These are phyloP conservation scores for Debaryomyces castellii DNA, from an alignment of 805 yeast species.

Conservation along the genomic window DNA sequence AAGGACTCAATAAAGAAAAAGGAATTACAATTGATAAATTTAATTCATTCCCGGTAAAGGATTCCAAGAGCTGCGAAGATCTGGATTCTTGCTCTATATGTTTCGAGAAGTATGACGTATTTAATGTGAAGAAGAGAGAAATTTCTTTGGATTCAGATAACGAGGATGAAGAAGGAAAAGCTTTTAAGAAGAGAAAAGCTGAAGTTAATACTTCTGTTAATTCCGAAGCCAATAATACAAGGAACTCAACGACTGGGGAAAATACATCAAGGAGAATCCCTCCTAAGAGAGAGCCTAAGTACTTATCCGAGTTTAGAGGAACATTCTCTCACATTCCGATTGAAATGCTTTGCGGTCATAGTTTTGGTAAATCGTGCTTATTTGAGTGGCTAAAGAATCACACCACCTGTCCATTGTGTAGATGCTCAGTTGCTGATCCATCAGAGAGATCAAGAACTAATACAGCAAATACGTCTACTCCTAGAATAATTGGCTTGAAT, in stretches of 20 bases:
- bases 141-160: not conserved
- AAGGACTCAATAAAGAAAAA: constrained; percentile 45
- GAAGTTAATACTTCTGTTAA: not conserved
- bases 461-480: constrained; percentile 6
- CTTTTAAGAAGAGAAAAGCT: constrained; percentile 11
- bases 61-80: constrained; percentile 1
- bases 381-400: constrained; percentile 77
- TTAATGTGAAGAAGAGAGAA: constrained; percentile 4
- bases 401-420: constrained; percentile 84
- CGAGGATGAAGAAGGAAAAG: constrained; percentile 6
- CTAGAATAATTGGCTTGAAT: not conserved
- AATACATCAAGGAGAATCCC: not conserved
- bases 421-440: constrained; percentile 46
- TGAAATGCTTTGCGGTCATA: constrained; percentile 79
- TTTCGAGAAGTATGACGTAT: constrained; percentile 46
- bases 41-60: constrained; percentile 45
- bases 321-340: constrained; percentile 58
- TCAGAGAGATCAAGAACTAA: constrained; percentile 3
- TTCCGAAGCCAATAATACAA: no score
- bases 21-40: constrained; percentile 57
- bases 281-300: constrained; percentile 7
- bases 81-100: constrained; percentile 58
- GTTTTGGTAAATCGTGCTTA: constrained; percentile 84
- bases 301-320: constrained; percentile 19
- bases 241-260: not conserved